Evolutionary conservation across 371 early-diverging fungal species (phyloP).

Genomic region (Lichtheimia ramosa): DNA sequence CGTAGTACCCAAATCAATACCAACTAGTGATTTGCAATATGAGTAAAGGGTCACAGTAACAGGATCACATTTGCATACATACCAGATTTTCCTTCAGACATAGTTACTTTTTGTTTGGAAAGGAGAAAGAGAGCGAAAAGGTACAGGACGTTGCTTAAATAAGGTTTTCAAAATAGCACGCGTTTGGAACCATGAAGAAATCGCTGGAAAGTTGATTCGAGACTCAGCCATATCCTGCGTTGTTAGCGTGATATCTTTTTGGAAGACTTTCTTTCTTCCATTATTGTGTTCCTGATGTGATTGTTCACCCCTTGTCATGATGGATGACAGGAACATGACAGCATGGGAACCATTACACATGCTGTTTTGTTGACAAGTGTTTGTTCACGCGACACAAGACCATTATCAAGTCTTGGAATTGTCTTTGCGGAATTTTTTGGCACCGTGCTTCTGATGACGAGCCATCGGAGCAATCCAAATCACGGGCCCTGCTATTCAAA

Average conservation of each 20-base stretch:
- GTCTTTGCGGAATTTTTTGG: too few species aligned
- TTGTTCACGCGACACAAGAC: too few species aligned
- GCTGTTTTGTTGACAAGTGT: too few species aligned
- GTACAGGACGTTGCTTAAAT: conserved; percentile 7
- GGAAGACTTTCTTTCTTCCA: too few species aligned
- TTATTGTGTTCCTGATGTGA: too few species aligned
- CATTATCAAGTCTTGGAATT: too few species aligned
- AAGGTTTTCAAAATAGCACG: conserved; percentile 9
- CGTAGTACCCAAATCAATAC: conserved; percentile 99
- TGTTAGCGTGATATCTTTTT: background rate
- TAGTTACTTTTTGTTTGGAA: conserved; percentile 2
- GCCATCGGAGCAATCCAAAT: too few species aligned
- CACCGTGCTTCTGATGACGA: too few species aligned
- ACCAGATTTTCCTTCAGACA: conserved; percentile 28
- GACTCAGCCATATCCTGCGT: background rate
- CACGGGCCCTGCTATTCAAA: too few species aligned
- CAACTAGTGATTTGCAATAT: conserved; percentile 40
- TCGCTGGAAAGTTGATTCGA: conserved; percentile 12
- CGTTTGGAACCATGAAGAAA: conserved; percentile 17
- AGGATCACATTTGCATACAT: conserved; percentile 42
- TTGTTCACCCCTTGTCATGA: too few species aligned
- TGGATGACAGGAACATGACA: too few species aligned
- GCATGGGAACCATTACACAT: too few species aligned
- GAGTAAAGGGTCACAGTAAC: background rate
- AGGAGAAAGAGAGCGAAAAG: conserved; percentile 8